Percentiles rank a stretch among this genome's conserved stretches.
These are phyloP conservation scores for Passiflora organensis DNA, from an alignment of 345 rosid species.

Conservation along the genomic window DNA sequence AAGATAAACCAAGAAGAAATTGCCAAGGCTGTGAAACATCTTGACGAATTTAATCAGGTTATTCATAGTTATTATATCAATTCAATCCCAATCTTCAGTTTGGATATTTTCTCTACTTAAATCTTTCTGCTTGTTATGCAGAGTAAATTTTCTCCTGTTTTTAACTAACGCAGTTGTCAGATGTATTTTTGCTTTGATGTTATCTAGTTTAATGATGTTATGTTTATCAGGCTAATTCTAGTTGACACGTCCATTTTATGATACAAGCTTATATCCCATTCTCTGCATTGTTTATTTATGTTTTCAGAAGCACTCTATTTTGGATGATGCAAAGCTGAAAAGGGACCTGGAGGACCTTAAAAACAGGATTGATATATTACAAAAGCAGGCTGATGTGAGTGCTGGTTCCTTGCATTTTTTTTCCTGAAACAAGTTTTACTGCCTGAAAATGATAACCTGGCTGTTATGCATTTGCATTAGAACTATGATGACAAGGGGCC, in stretches of 20 bases:
- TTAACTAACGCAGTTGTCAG: too few species aligned
- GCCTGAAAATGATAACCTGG: conserved; percentile 4
- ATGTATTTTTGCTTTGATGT: too few species aligned
- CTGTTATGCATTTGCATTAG: conserved; percentile 34
- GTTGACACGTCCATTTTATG: too few species aligned
- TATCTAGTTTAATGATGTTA: too few species aligned
- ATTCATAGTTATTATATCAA: too few species aligned
- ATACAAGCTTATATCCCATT: too few species aligned
- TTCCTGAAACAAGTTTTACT: conserved; percentile 3
- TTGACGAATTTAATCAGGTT: conserved; percentile 81
- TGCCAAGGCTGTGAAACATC: conserved; percentile 67
- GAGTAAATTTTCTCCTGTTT: too few species aligned
- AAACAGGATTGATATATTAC: conserved; percentile 65
- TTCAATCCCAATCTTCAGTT: too few species aligned
- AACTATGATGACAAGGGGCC: conserved; percentile 93
- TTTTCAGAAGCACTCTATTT: conserved; percentile 64
- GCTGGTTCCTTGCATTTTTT: conserved; percentile 14
- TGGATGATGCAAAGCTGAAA: conserved; percentile 69
- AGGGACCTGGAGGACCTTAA: conserved; percentile 78
- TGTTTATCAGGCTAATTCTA: too few species aligned
- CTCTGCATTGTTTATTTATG: too few species aligned
- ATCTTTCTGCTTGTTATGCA: too few species aligned
- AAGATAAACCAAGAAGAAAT: conserved; percentile 82
- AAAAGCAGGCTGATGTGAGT: conserved; percentile 83
- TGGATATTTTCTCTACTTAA: too few species aligned